These are phyloP conservation scores for Fusarium protoensiforme DNA, from an alignment of 2,329 filamentous ascomycete genomes.

Conservation along the genomic window DNA sequence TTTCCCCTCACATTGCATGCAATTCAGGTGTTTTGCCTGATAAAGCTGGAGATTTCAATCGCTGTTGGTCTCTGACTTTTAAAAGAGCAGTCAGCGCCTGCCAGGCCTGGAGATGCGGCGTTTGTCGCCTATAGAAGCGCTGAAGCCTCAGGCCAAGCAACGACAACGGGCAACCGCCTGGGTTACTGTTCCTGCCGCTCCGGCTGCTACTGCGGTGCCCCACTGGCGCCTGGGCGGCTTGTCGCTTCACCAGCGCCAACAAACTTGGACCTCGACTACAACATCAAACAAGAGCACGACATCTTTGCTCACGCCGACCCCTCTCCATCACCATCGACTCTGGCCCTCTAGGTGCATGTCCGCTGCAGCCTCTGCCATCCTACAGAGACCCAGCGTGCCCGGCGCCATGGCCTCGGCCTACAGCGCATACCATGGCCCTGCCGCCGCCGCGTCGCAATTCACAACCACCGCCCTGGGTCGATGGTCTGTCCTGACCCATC, in stretches of 20 bases:
- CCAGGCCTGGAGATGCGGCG: conserved; percentile 31
- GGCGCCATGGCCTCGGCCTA: conserved; percentile 55
- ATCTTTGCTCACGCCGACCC: not conserved
- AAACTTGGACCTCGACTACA: conserved; percentile 35
- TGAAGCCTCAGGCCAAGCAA: conserved; percentile 38
- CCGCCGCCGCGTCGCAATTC: conserved; percentile 45
- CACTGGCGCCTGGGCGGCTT: conserved; percentile 16
- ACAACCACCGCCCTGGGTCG: conserved; percentile 82
- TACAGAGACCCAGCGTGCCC: conserved; percentile 37
- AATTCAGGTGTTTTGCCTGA: not conserved
- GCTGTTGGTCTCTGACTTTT: not conserved
- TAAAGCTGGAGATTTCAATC: not conserved
- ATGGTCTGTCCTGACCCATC: conserved; percentile 83
- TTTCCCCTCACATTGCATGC: conserved; percentile 6
- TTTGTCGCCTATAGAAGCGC: conserved; percentile 38
- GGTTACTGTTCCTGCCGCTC: not conserved
- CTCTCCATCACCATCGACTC: not conserved
- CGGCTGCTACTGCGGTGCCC: not conserved
- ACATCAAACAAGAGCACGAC: conserved; percentile 21
- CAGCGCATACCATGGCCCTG: conserved; percentile 50
- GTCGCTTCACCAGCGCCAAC: conserved; percentile 18
- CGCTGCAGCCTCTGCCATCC: conserved; percentile 32
- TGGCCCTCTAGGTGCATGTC: conserved; percentile 36
- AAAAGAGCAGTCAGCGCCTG: not conserved
- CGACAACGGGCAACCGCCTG: not conserved